Base-by-base conservation (phyloP, 1,139 yeast genomes). In the Blastobotrys aristatus region DNA sequence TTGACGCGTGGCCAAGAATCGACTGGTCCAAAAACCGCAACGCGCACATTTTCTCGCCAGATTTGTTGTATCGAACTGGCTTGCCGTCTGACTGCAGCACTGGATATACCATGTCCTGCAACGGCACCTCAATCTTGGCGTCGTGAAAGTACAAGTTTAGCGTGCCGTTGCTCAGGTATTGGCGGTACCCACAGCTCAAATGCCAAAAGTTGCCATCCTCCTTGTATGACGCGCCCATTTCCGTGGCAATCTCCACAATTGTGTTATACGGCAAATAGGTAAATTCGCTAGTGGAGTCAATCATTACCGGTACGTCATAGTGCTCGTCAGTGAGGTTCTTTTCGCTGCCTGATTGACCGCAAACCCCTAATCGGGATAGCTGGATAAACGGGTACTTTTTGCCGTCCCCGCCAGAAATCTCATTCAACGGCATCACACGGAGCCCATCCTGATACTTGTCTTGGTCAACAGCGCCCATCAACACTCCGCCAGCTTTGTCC, bases 21-120 rank as follows among this genome's bases (percentile, higher is more conserved):
- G 71, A 66, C 40, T 76, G 72, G 0, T 89, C 84, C 30, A 73
- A 63, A 43, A 86, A 65, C 14, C 74, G 72, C 44, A 86, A 67
- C 35, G 66, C 71, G 60, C 96, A 87, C 0, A 90, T 92, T 5
- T 60, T 57, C 26, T 70, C 69, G 4, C 90, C 62, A 18, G 55
- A 47, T 14, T 75, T 67, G 56, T 82, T 81, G 33, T 61, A 63
- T 10, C 53, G 54, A 2, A 44, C 24, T 4, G 24, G 10, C n/a
- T n/a, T 4, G 13, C 40, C 40, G n/a, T 43, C 30, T 8, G 13
- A 14, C 13, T 57, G 56, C 14, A 56, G 49, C 0, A 81, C 74
- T 3, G 73, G 69, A 14, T 67, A 62, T 14, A 85, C 59, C 40
- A 84, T 65, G 37, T 77, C 71, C 7, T 66, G 58, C 11, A 86